A percentile compares a stretch with the other conserved stretches of the same genome.
Conservation (phyloP, 2,329 filamentous ascomycete species). For the Diaporthe humulicola region DNA sequence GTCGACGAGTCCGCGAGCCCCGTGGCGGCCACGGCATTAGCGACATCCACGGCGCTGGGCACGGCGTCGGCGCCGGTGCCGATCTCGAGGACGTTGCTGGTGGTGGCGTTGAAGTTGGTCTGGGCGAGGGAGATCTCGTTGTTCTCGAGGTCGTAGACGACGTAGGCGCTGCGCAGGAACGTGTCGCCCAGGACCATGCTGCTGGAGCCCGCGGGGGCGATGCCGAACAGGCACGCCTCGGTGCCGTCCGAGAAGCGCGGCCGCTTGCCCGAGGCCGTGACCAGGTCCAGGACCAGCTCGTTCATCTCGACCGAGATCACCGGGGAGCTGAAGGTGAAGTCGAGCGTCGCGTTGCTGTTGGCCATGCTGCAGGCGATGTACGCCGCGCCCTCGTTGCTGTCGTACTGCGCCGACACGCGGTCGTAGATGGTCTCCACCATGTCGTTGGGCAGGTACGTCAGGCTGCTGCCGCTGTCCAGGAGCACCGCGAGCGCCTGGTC, state of each 20-base stretch:
- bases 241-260: slow-evolving; percentile 66
- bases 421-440: slow-evolving; percentile 68
- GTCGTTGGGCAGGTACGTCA: slow-evolving; percentile 75
- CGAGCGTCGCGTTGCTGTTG: slow-evolving; percentile 55
- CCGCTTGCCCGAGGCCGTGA: slow-evolving; percentile 60
- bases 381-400: slow-evolving; percentile 64
- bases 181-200: slow-evolving; percentile 79
- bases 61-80: slow-evolving; percentile 60
- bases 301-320: slow-evolving; percentile 68
- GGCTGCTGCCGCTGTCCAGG: slow-evolving; percentile 78
- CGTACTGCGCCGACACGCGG: slow-evolving; percentile 70
- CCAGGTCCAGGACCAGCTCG: slow-evolving; percentile 70
- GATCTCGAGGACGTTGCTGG: slow-evolving; percentile 68
- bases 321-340: slow-evolving; percentile 68
- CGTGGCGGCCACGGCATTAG: slow-evolving; percentile 63
- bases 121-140: slow-evolving; percentile 79
- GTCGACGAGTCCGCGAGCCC: slow-evolving; percentile 50
- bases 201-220: slow-evolving; percentile 68
- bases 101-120: slow-evolving; percentile 71
- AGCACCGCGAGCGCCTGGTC: slow-evolving; percentile 72
- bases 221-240: slow-evolving; percentile 75
- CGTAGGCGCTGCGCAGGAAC: slow-evolving; percentile 80
- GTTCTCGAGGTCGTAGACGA: slow-evolving; percentile 81
- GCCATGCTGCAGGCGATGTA: slow-evolving; percentile 72
- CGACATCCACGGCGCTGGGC: slow-evolving; percentile 66